These are phyloP conservation scores for Adansonia rubrostipa DNA, from an alignment of 441 rosid genomes.

Conservation along the genomic window DNA sequence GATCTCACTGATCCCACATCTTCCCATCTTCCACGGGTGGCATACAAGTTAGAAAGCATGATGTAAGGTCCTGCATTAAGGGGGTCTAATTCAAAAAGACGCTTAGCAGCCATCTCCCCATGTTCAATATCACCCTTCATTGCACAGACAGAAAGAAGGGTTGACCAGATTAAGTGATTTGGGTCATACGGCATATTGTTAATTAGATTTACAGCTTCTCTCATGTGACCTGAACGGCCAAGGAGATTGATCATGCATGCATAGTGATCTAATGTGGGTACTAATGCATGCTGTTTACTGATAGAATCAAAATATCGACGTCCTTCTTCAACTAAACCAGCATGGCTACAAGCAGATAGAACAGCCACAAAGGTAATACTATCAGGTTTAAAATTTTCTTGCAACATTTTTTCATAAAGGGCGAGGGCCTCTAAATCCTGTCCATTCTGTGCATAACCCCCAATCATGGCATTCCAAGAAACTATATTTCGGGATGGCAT, in stretches of 20 bases:
- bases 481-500: slow-evolving; percentile 40
- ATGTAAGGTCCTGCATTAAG: slow-evolving; percentile 49
- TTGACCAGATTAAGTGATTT: slow-evolving; percentile 46
- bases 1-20: slow-evolving; percentile 36
- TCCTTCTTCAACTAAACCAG: slow-evolving; percentile 44
- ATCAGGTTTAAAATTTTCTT: slow-evolving; percentile 45
- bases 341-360: slow-evolving; percentile 52
- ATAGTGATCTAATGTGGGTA: slow-evolving; percentile 44
- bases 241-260: slow-evolving; percentile 47
- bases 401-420: slow-evolving; percentile 40
- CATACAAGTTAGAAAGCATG: slow-evolving; percentile 53
- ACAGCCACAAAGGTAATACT: slow-evolving; percentile 45
- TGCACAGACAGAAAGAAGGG: slow-evolving; percentile 43
- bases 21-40: slow-evolving; percentile 49
- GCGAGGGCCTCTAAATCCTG: slow-evolving; percentile 45
- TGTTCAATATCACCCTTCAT: slow-evolving; percentile 35
- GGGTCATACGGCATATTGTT: slow-evolving; percentile 45
- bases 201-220: slow-evolving; percentile 43
- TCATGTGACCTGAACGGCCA: slow-evolving; percentile 40
- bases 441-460: slow-evolving; percentile 50
- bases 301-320: slow-evolving; percentile 43
- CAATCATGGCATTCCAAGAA: slow-evolving; percentile 52
- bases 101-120: slow-evolving; percentile 49
- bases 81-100: slow-evolving; percentile 44
- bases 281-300: slow-evolving; percentile 41